Base-by-base conservation (phyloP, 441 rosid species). In the Codiaeum variegatum region DNA sequence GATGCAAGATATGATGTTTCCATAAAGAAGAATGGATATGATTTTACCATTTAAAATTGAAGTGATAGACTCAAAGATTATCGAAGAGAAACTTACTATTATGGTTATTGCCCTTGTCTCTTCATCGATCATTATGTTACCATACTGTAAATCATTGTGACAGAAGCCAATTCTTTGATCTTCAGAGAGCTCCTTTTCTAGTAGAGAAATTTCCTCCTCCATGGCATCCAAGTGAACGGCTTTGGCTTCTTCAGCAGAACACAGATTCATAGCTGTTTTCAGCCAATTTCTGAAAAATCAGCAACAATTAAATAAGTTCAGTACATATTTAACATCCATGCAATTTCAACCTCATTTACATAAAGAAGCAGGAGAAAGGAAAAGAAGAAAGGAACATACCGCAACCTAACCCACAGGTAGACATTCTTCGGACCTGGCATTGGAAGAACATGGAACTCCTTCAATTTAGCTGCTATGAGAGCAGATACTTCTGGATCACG, bases 141-240 rank as follows among this genome's bases (percentile, higher is more conserved):
- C 99, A 83, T 90, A 94, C 74, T 92, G 97, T 59, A 92, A 81
- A 86, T 94, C 99, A 77, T 91, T 94, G 83, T 94, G 99, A 84
- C 93, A 94, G 79, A 92, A 94, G 42, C 91, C 98, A 62, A 88
- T 75, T 54, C n/a, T 74, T 75, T 82, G 83, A 73, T 79, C 81
- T 76, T 70, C 79, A 2, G 74, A 75, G 24, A 91, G 84, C 78
- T 85, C 76, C 80, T 79, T 85, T 81, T 90, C 90, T 72, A 94
- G 76, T 19, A 81, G 52, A 66, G 69, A 64, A 29, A 92, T 90
- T 79, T 94, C 98, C 69, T 56, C 79, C 62, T 84, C 97, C 72
- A 88, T 67, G 62, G 79, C 81, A 74, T 90, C 91, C 79, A 92
- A 83, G 51, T 60, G 78, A 80, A 92, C 82, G n/a, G 89, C 82